Conservation (phyloP, 768 basidiomycete species). For the Gloeostereum incarnatum region DNA sequence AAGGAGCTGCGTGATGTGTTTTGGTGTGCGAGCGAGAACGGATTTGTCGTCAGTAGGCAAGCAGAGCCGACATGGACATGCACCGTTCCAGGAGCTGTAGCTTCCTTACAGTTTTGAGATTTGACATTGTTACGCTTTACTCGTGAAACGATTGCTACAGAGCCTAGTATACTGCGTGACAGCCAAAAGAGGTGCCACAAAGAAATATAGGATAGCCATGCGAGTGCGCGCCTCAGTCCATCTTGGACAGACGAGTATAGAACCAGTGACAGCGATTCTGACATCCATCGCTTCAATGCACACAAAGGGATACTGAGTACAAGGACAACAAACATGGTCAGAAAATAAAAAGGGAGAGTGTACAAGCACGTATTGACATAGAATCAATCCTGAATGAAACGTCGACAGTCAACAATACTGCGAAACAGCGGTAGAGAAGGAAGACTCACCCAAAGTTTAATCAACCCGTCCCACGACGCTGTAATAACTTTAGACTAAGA, state of each 20-base stretch:
- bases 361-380: neutral
- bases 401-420: neutral
- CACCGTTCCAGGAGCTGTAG: conserved; percentile 26
- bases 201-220: neutral
- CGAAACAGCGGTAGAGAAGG: conserved; percentile 1
- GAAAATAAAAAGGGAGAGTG: too few relatives aligned
- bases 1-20: conserved; percentile 22
- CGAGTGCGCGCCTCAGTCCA: neutral
- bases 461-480: conserved; percentile 95
- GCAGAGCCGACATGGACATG: conserved; percentile 30
- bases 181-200: neutral
- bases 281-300: too few relatives aligned
- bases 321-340: too few relatives aligned
- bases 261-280: too few relatives aligned
- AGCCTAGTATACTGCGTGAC: too few relatives aligned
- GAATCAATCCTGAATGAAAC: conserved; percentile 6
- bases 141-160: too few relatives aligned
- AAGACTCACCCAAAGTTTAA: conserved; percentile 88
- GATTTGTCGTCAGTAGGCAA: conserved; percentile 27
- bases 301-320: too few relatives aligned
- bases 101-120: too few relatives aligned
- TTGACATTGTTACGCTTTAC: too few relatives aligned
- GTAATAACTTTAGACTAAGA: conserved; percentile 91
- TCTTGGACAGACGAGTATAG: too few relatives aligned
- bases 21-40: conserved; percentile 45